phyloP scores from a whole-genome alignment of 441 rosid species.

The Euphorbia celastroides region DNA sequence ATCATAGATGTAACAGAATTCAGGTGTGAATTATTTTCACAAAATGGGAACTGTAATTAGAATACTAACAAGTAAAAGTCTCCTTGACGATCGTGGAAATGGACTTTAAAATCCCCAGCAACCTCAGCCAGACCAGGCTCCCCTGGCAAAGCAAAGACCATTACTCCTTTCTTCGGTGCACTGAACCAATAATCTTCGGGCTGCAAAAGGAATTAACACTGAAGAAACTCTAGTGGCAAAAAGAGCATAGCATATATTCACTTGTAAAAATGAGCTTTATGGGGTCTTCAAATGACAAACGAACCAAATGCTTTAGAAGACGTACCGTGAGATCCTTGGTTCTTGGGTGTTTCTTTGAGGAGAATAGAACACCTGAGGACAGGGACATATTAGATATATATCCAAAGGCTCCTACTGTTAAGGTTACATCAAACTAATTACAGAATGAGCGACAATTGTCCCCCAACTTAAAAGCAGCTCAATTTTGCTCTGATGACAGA shows the following conservation, averaged over 20 bases:
- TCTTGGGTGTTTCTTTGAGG: conserved; percentile 83
- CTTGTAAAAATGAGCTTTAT: not conserved
- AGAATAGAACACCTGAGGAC: conserved; percentile 73
- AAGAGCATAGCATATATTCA: not conserved
- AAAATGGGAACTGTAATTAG: conserved; percentile 5
- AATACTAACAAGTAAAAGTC: conserved; percentile 88
- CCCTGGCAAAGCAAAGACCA: conserved; percentile 98
- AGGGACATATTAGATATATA: conserved; percentile 6
- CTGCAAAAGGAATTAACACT: conserved; percentile 32
- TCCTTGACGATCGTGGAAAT: conserved; percentile 97
- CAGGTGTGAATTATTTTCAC: conserved; percentile 9
- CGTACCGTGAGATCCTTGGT: conserved; percentile 86
- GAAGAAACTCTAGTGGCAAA: not conserved
- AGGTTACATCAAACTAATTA: not conserved
- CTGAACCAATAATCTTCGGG: conserved; percentile 95
- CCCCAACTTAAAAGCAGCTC: not conserved
- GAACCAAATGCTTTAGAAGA: conserved; percentile 16
- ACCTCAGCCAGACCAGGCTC: conserved; percentile 93
- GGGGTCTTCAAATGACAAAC: not conserved
- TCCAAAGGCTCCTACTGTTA: not conserved
- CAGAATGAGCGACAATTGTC: not conserved
- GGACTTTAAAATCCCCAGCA: conserved; percentile 89
- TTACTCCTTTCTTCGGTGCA: conserved; percentile 95
- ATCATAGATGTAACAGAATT: conserved; percentile 7
- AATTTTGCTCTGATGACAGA: not conserved